Base-by-base conservation (phyloP, 2,329 filamentous ascomycete genomes). In the Aspergillus alliaceus region DNA sequence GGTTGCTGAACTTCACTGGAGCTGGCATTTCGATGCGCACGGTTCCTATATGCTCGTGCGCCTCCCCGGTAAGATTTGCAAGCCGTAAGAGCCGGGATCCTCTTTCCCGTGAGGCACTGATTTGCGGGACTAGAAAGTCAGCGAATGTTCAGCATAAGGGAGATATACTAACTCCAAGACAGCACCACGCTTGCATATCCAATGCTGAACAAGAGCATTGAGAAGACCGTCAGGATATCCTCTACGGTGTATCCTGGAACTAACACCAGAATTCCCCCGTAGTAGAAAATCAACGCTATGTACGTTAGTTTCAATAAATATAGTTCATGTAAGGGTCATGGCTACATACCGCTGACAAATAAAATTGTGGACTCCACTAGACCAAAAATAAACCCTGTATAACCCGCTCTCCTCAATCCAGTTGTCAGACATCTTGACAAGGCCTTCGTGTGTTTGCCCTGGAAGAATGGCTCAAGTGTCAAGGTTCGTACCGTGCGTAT, bases 181-280 rank as follows among this genome's bases (percentile, higher is more conserved):
- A 96, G 76, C 54, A 95, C 84, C 31, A 82, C 81, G 34, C 86
- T 86, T 2, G 90, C 85, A 11, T 89, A 90, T 11, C 87, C 86
- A 55, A 96, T 85, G 59, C 90, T 88, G 69, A 97, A 90, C n/a
- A 96, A 82, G 1, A 98, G 81, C 53, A 96, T 81, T 32, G 92
- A 89, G 65, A 95, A 87, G 0, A 95, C 90, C 59, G 88, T 85
- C 27, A 96, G 76, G 18, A 95, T 83, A 1, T 82, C 77, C 1
- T 82, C 79, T 0, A 88, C 82, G 0, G 78, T 79, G 62, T 77
- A 74, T 37, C 82, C 74, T 9, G 77, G 68, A 42, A 74, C 72
- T 0, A 81, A 79, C 6, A 90, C 81, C 11, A 96, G 79, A 1
- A 83, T 75, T 0, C 87, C 85, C 2, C 90, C 91, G 68, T 93